Evolutionary conservation across 768 basidiomycete species (phyloP), one percentile per base, ranked within the genome.

Genomic region (Clathrus columnatus): DNA sequence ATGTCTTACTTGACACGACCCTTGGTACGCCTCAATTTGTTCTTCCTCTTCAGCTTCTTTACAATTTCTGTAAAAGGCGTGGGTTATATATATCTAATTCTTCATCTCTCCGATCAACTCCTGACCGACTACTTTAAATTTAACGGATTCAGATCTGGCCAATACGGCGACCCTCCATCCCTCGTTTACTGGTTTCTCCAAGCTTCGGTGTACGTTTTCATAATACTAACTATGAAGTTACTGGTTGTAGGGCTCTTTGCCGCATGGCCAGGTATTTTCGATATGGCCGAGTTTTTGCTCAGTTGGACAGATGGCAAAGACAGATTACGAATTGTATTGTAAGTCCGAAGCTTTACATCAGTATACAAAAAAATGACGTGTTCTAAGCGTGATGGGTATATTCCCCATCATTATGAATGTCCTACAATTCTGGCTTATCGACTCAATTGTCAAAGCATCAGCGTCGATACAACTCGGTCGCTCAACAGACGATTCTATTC

Each of bases 361-460:
- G 26, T 30, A 28, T 23, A 16, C 30, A 14, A 20, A 53, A 20
- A 43, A 14, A 57, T 47, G 21, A 26, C 21, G 21, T 7, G 55
- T 56, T 6, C 28, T 21, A 60, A 91, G 87, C 61, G 85, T 85
- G 21, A 93, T 97, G 90, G 90, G 91, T 51, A 68, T 95, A 50
- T 92, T 94, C 71, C 93, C 92, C 0, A 86, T 88, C 61, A 71
- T 83, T 43, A 90, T 91, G 88, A 92, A 92, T 67, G 71, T 91
- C 32, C 61, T 91, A 10, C 95, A 98, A 66, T 97, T 97, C 76
- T 93, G 93, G 83, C 73, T 96, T 50, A 93, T 96, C 56, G 91
- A 96, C 70, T 87, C 88, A 0, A 92, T 93, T 51, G 88, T 93
- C 65, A 93, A 93, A 70, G 84, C 84, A 1, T 81, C 81, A 7